Evolutionary conservation across 768 basidiomycete genomes (phyloP).

Genomic region (Porpolomopsis calyptriformis): DNA sequence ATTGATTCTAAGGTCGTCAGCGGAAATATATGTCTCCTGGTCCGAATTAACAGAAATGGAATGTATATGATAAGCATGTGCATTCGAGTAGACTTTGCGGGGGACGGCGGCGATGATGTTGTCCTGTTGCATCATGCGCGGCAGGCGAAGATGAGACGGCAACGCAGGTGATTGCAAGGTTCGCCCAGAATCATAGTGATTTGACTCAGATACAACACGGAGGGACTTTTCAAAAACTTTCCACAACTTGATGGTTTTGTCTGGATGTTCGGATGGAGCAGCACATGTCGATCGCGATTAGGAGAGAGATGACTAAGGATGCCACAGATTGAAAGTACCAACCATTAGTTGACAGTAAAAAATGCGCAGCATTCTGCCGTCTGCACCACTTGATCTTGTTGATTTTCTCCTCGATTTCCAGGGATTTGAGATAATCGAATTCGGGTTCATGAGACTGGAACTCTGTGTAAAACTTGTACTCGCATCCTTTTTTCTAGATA

Average conservation of each 20-base stretch:
- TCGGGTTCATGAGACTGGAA: conserved; percentile 99
- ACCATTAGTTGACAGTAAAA: conserved; percentile 96
- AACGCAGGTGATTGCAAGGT: conserved; percentile 51
- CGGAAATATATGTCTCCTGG: conserved; percentile 98
- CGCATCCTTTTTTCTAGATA: conserved; percentile 93
- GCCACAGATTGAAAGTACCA: conserved; percentile 14
- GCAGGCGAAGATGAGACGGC: conserved; percentile 63
- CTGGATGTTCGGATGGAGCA: conserved; percentile 30
- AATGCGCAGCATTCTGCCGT: conserved; percentile 95
- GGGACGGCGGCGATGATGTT: conserved; percentile 98
- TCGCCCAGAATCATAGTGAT: conserved; percentile 75
- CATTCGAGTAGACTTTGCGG: conserved; percentile 97
- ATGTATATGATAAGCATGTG: conserved; percentile 99
- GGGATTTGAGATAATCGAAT: conserved; percentile 98
- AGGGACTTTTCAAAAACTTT: conserved; percentile 99
- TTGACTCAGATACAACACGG: conserved; percentile 93
- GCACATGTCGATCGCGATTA: not conserved
- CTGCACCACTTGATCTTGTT: conserved; percentile 99
- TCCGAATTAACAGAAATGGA: conserved; percentile 99
- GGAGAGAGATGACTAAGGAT: conserved; percentile 6
- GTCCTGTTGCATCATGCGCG: conserved; percentile 88
- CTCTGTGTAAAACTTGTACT: conserved; percentile 99
- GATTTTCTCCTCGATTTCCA: conserved; percentile 99
- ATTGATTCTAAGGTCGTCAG: conserved; percentile 96
- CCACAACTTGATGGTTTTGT: conserved; percentile 99